A percentile compares a stretch with the other conserved stretches of the same genome.
phyloP scores from a whole-genome alignment of 1,284 basidiomycete genomes.

The Sanghuangporus baumii region DNA sequence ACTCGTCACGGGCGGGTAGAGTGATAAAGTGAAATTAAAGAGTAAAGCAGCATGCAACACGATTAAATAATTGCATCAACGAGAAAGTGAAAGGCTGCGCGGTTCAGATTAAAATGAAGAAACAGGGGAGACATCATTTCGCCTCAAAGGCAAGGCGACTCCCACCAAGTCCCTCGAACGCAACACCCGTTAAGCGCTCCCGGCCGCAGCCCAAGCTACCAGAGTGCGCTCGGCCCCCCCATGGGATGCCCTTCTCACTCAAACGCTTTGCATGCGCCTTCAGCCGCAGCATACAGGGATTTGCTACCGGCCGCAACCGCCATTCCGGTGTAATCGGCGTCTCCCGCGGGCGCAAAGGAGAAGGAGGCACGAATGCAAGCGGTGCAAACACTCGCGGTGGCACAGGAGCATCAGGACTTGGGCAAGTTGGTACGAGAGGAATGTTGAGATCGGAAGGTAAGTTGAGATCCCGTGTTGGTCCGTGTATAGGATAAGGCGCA shows the following conservation, averaged over 20 bases:
- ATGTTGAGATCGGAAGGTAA: slow-evolving; percentile 15
- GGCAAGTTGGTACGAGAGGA: neutral
- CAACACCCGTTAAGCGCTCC: slow-evolving; percentile 51
- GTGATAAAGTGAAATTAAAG: neutral
- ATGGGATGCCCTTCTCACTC: slow-evolving; percentile 33
- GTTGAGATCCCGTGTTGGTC: slow-evolving; percentile 15
- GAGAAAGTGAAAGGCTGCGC: neutral
- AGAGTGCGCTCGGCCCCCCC: slow-evolving; percentile 42
- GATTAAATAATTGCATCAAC: neutral
- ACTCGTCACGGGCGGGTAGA: neutral
- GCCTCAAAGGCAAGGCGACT: slow-evolving; percentile 36
- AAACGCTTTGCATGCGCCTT: slow-evolving; percentile 51
- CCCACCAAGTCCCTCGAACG: slow-evolving; percentile 51
- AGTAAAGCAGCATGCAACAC: neutral
- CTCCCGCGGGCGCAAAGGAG: slow-evolving; percentile 30
- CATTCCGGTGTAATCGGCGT: slow-evolving; percentile 27
- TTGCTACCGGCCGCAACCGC: slow-evolving; percentile 47
- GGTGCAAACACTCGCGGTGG: slow-evolving; percentile 13
- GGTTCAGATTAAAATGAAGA: neutral
- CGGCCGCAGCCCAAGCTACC: slow-evolving; percentile 44
- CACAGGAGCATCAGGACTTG: neutral
- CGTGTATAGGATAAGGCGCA: slow-evolving; percentile 17
- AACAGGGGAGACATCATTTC: slow-evolving; percentile 2
- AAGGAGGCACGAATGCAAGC: slow-evolving; percentile 26
- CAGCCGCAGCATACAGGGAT: slow-evolving; percentile 51